Evolutionary conservation across 331 rosid genomes (phyloP), one percentile per base, ranked within the genome.

Genomic region (Spiraea crenata): DNA sequence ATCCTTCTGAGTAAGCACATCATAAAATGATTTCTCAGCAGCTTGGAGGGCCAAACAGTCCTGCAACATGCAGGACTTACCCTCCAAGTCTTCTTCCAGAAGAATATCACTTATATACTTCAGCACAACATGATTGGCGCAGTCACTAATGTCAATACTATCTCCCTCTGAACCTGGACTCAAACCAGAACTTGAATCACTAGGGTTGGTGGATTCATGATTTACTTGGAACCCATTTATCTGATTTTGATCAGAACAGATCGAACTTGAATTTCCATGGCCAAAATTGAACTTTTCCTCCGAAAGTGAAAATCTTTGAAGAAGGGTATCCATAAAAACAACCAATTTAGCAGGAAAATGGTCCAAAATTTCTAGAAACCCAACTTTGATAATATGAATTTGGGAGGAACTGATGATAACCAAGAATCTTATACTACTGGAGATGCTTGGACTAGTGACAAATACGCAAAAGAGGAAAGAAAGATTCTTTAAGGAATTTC

Each of bases 11-110:
- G 86, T 87, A 39, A 93, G 75, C 14, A 73, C 92, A 69, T 88
- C 96, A 46, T 78, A 88, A 73, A 93, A 90, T 1, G 90, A 87
- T 79, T 85, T 93, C 40, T 93, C 98, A 58, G 96, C 97, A 72
- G 89, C 90, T 74, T 84, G 96, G 69, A 93, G 96, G 9, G 86
- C 88, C 80, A 88, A 79, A 73, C 90, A 84, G 71, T 93, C 88
- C 9, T 84, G 86, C 68, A 87, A 81, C 87, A 86, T 90, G 54
- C 89, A 87, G 39, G 93, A 83, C 39, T 85, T 82, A 1, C 74
- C 66, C 73, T 88, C 86, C 62, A 87, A 63, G 14, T 75, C 79
- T 34, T 78, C 82, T 49, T 88, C 95, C 90, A 93, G 78, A 41
- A 93, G 96, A 58, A 89, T 81, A 71, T 89, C 97, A n/a, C 77